Evolutionary conservation across 805 yeast species (phyloP).

Genomic region (Candida michaelii): DNA sequence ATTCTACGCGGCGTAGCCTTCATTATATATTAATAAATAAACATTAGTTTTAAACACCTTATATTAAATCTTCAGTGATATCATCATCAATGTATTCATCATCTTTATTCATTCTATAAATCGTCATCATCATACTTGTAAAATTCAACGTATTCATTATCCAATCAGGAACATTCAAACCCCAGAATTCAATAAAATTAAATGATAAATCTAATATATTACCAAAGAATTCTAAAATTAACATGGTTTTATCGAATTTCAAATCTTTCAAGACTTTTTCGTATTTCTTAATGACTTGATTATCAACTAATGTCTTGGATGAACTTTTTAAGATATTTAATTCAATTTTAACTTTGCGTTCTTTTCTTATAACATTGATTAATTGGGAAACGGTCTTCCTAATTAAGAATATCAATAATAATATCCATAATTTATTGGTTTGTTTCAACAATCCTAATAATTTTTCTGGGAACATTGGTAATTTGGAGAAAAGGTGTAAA

Average conservation of each 20-base stretch:
- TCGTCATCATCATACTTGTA: slow-evolving; percentile 46
- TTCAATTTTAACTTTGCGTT: slow-evolving; percentile 37
- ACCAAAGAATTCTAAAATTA: slow-evolving; percentile 40
- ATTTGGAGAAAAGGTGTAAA: slow-evolving; percentile 39
- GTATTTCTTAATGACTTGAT: slow-evolving; percentile 31
- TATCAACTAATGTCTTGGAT: slow-evolving; percentile 20
- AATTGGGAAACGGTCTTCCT: slow-evolving; percentile 43
- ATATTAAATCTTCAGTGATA: slow-evolving; percentile 40
- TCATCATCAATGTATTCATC: slow-evolving; percentile 47
- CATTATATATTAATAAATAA: neutral
- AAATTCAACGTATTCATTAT: slow-evolving; percentile 40
- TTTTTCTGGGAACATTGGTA: slow-evolving; percentile 43
- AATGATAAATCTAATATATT: slow-evolving; percentile 41
- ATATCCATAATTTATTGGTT: slow-evolving; percentile 45
- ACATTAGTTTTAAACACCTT: slow-evolving; percentile 5
- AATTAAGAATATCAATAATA: slow-evolving; percentile 39
- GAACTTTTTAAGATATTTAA: slow-evolving; percentile 27
- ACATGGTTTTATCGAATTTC: slow-evolving; percentile 43
- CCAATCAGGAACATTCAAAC: slow-evolving; percentile 40
- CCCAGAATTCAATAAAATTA: slow-evolving; percentile 39
- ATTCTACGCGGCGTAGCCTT: too few species aligned
- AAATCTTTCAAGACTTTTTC: slow-evolving; percentile 42
- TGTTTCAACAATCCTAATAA: slow-evolving; percentile 33
- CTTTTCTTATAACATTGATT: slow-evolving; percentile 38
- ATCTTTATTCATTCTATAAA: slow-evolving; percentile 49